phyloP scores from a whole-genome alignment of 805 yeast genomes.

The Hanseniaspora lachancei region DNA sequence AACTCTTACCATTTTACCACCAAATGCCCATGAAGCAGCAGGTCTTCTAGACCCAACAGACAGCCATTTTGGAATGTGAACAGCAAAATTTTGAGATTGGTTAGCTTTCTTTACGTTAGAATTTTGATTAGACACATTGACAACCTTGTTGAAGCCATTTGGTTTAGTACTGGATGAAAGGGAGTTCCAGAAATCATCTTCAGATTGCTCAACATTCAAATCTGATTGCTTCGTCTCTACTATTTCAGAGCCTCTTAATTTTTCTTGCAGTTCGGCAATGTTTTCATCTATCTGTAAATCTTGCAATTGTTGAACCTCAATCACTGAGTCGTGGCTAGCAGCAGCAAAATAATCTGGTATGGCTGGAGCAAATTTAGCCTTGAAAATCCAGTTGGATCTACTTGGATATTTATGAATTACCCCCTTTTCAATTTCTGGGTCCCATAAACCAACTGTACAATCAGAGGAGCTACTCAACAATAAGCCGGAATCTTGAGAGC shows the following conservation, averaged over 20 bases:
- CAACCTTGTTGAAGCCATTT: conserved; percentile 20
- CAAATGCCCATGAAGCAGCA: conserved; percentile 75
- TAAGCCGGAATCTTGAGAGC: conserved; percentile 62
- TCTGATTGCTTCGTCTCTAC: conserved; percentile 23
- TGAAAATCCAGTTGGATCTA: conserved; percentile 86
- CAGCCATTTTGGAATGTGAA: conserved; percentile 85
- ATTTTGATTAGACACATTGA: conserved; percentile 67
- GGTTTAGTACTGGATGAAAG: conserved; percentile 15
- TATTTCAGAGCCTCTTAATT: conserved; percentile 12
- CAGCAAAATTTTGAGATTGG: conserved; percentile 19
- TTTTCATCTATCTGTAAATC: conserved; percentile 31
- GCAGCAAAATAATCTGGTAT: conserved; percentile 84
- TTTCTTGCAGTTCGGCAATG: conserved; percentile 21
- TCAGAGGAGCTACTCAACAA: conserved; percentile 88
- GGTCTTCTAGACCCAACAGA: conserved; percentile 43
- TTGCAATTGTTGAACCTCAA: conserved; percentile 73
- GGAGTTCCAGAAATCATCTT: conserved; percentile 80
- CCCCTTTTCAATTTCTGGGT: conserved; percentile 51
- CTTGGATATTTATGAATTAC: conserved; percentile 76
- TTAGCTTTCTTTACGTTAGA: conserved; percentile 60
- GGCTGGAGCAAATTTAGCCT: conserved; percentile 73
- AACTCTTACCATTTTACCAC: conserved; percentile 68
- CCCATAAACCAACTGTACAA: conserved; percentile 79
- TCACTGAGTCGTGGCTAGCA: conserved; percentile 76
- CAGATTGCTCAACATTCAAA: conserved; percentile 29